These are phyloP conservation scores for Syzygium grande DNA, from an alignment of 345 rosid genomes.

Conservation along the genomic window DNA sequence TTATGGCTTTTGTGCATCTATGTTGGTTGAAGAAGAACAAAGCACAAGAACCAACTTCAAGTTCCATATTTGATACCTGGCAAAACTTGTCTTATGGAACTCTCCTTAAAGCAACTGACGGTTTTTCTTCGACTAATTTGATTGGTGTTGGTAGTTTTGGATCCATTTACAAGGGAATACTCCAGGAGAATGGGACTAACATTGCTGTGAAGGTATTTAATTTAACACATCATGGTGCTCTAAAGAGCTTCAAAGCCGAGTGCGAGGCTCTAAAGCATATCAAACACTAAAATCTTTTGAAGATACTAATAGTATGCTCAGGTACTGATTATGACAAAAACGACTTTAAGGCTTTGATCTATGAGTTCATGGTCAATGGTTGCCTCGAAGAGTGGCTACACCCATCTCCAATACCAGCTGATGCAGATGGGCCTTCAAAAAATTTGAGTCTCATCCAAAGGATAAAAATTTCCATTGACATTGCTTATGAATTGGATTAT, in stretches of 20 bases:
- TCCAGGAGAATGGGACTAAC: background rate
- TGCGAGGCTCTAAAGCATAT: background rate
- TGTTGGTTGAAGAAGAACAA: background rate
- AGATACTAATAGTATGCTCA: background rate
- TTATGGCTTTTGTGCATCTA: background rate
- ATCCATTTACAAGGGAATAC: background rate
- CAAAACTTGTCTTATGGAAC: background rate
- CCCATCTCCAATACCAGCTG: background rate
- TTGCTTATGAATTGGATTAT: conserved; percentile 10
- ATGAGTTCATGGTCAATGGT: background rate
- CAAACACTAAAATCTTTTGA: background rate
- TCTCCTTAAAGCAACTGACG: background rate
- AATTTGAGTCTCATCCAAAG: background rate
- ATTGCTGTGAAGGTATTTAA: background rate
- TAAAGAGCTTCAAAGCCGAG: background rate
- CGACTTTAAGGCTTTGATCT: background rate
- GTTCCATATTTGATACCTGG: background rate
- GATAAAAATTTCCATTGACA: background rate
- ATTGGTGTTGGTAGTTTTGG: background rate
- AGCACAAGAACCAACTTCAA: background rate
- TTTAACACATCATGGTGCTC: background rate
- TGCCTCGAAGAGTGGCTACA: background rate
- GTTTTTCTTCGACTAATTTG: background rate
- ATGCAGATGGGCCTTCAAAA: background rate
- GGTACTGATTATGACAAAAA: background rate